Evolutionary conservation across 2,329 filamentous ascomycete species (phyloP), one percentile per base, ranked within the genome.

Genomic region (Calonectria pseudoreteaudii): DNA sequence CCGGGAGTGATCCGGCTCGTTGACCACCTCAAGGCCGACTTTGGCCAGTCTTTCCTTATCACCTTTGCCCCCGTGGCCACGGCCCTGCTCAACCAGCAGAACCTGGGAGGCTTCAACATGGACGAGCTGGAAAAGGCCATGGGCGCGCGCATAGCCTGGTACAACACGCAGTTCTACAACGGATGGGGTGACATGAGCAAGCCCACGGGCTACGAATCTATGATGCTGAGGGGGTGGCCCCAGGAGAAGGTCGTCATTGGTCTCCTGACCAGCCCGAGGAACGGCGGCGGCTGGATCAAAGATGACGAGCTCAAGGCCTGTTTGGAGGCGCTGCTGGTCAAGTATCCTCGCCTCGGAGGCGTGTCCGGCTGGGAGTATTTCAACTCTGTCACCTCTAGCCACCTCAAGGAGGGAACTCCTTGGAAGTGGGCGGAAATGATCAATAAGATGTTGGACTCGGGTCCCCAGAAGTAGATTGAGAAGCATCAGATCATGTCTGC

Each of bases 291-390:
- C 0, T 87, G 84, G 74, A 86, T 89, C 1, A 79, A 81, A 16
- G 85, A 86, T 26, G 85, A 88, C 50, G 88, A 88, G 73, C 73
- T 89, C 18, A 85, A 85, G 9, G 66, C 78, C 0, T 87, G 87
- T 5, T 78, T 90, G 2, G 75, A 78, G 16, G 81, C 83, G 26
- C 79, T 90, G 16, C 80, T 84, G 20, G 76, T 73, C 4, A 82
- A 83, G 74, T 95, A 94, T 80, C 90, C 91, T 0, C 86, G 86
- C 5, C 95, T 97, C 81, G 95, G 95, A 1, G 95, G 95, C 0
- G 91, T 98, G 2, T 95, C 96, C 91, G 95, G 94, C 4, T 98
- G 95, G 95, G 95, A 98, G 85, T 98, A 96, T 81, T 97, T 95
- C 86, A 96, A 97, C 85, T 90, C 0, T 90, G 91, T 6, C 90